Base-by-base conservation (phyloP, 2,329 filamentous ascomycete species). In the Aulographum hederae region DNA sequence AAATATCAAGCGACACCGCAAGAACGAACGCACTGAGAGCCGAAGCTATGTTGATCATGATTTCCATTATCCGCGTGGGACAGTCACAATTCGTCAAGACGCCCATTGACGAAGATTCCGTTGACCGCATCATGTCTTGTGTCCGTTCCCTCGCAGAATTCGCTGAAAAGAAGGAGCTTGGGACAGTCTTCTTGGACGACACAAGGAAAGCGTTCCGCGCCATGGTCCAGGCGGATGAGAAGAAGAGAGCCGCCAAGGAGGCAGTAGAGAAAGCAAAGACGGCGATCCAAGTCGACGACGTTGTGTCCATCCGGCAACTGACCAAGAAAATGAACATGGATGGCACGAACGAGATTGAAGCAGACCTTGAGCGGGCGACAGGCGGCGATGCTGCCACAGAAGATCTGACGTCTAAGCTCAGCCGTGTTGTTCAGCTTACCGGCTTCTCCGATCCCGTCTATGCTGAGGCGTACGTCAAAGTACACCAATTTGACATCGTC, bases 1-100 rank as follows among this genome's bases (percentile, higher is more conserved):
- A 95, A 50, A 85, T 95, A 37, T 94, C 86, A 2, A 63, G 77
- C 16, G 86, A 94, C 45, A 57, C 66, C 27, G 79, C 80, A 27
- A 77, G 89, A 25, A 95, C 86, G 18, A 98, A 98, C 45, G 85
- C 86, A 1, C 23, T 37, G 11, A 18, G 31, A 8, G 89, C 89
- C 3, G 89, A 98, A 56, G 89, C 89, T 28, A 98, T 98, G 89
- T 68, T 98, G 32, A 95, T 98, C 51, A 93, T 95, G 85, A 93
- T 98, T 44, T 95, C 89, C 4, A 91, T 98, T 43, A 82, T 98
- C 42, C 84, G 89, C 31, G 89, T 94, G 37, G 89, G 89, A 26
- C 89, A 98, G 57, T 95, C 86, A n/a, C 82, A 93, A 40, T 98
- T 98, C 43, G 89, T 92, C 48, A 95, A 95, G 61, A 78, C 82